Percentiles rank a stretch among this genome's conserved stretches.
These are phyloP conservation scores for Diaporthe velutina DNA, from an alignment of 2,329 filamentous ascomycete species.

Conservation along the genomic window DNA sequence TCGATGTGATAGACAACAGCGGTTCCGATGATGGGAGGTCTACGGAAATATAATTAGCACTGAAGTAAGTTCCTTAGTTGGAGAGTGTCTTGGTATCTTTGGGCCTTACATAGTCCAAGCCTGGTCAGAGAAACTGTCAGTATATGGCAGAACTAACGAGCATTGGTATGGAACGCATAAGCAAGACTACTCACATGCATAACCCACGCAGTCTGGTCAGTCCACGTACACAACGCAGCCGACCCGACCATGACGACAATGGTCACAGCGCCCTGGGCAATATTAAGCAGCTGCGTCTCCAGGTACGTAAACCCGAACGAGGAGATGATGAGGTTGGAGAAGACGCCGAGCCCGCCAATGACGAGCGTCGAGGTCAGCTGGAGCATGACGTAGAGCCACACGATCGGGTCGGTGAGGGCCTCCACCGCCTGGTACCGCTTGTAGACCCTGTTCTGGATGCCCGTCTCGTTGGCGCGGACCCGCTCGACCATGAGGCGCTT, in stretches of 20 bases:
- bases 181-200: constrained; percentile 40
- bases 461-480: constrained; percentile 53
- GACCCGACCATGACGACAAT: constrained; percentile 52
- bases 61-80: not conserved
- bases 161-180: constrained; percentile 48
- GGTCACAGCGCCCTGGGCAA: constrained; percentile 56
- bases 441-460: constrained; percentile 51
- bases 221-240: constrained; percentile 49
- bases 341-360: constrained; percentile 53
- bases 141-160: constrained; percentile 4
- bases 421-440: constrained; percentile 55
- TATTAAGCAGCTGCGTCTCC: constrained; percentile 54
- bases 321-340: constrained; percentile 55
- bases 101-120: constrained; percentile 23
- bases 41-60: not conserved
- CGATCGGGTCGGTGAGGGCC: constrained; percentile 50
- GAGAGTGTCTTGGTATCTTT: not conserved
- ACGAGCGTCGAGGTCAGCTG: constrained; percentile 47
- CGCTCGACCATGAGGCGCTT: constrained; percentile 53
- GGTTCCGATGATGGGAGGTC: constrained; percentile 54
- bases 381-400: constrained; percentile 47
- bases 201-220: constrained; percentile 40
- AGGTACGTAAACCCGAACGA: constrained; percentile 54
- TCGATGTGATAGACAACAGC: constrained; percentile 54
- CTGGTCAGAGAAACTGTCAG: not conserved